phyloP scores from a whole-genome alignment of 176 grass and related monocot species.

The Oryza coarctata region DNA sequence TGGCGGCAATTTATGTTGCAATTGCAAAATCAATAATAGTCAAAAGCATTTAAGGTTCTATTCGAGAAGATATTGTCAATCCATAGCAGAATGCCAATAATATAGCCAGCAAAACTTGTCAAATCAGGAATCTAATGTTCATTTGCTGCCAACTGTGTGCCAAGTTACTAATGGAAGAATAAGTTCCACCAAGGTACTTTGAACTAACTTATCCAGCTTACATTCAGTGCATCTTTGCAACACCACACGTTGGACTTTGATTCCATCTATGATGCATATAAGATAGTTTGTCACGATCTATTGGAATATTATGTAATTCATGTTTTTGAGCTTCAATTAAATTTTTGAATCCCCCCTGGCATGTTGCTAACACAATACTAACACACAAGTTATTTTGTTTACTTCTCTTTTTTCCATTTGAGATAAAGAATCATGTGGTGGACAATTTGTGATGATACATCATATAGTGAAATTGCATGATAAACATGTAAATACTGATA shows the following conservation, averaged over 20 bases:
- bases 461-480: not conserved
- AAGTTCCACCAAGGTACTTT: constrained; percentile 18
- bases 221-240: not conserved
- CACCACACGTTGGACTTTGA: not conserved
- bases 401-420: not conserved
- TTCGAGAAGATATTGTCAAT: constrained; percentile 6
- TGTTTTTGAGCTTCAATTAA: not conserved
- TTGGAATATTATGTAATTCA: not conserved
- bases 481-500: not conserved
- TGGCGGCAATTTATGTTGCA: not conserved
- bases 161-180: constrained; percentile 25
- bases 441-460: not conserved
- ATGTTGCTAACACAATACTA: not conserved
- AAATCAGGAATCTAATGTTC: constrained; percentile 6
- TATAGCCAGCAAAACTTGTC: not conserved
- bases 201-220: not conserved
- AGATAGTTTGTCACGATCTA: not conserved
- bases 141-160: not conserved
- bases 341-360: not conserved
- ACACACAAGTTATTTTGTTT: not conserved
- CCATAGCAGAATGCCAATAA: constrained; percentile 21
- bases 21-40: not conserved
- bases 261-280: not conserved
- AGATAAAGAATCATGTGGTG: not conserved
- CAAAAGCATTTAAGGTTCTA: constrained; percentile 13